Evolutionary conservation across 202 grass and related monocot species (phyloP), one percentile per base, ranked within the genome.

Genomic region (Elaeis oleifera): DNA sequence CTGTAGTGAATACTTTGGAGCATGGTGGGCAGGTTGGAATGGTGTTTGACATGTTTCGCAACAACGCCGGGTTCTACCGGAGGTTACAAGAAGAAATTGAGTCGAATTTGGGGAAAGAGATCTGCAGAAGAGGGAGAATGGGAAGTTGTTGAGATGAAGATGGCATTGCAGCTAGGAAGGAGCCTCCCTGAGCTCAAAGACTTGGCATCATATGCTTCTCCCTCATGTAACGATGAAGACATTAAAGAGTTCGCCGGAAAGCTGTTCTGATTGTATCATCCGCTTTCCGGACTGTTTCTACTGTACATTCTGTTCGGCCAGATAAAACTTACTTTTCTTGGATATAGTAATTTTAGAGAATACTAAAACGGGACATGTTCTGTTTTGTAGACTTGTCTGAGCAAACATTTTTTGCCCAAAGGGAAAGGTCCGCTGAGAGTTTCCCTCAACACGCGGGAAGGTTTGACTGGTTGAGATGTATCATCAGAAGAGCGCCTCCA

Each of bases 31-130:
- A 87, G 63, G 23, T 85, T 6, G 84, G 84, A 36, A 95, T 88
- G 84, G 71, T 95, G 51, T 95, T 88, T 68, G 89, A 95, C 65
- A 18, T 85, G 50, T 50, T 26, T 54, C 73, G 84, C 11, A 95
- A 88, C 73, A 51, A 55, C 23, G 69, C 76, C 1, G 84, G 89
- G 1, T 72, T 66, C 32, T 95, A 82, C 72, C 65, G 60, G 16
- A 64, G 62, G 78, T 9, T 95, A 14, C 65, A 88, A 74, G 76
- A 85, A 72, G 89, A 88, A 15, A 85, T 94, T 28, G 84, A 94
- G 60, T 25, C 28, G 7, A 74, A 56, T 52, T 60, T 87, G 15
- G 65, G 31, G 89, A 88, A 22, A 19, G 24, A 0, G 84, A 82
- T 18, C 56, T 74, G 36, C 72, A 82, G 20, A 36, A 48, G 22